Evolutionary conservation across 2,329 filamentous ascomycete species (phyloP), one percentile per base, ranked within the genome.

Genomic region (Cladorrhinum sp.): DNA sequence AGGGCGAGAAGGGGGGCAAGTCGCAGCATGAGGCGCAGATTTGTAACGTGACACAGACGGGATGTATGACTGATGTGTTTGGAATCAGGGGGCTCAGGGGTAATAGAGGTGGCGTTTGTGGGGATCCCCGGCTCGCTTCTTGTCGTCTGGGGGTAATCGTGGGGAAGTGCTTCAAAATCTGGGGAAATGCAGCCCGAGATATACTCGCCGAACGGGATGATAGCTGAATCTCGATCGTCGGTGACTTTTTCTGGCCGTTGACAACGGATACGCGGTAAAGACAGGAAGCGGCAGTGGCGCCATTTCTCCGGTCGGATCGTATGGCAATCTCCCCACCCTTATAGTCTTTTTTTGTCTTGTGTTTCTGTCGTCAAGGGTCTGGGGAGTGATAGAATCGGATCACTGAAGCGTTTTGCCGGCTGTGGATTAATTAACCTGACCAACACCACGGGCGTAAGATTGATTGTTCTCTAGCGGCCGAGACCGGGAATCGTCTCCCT

Each of bases 361-460:
- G 26, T 20, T 39, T 36, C 39, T 26, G 16, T 9, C n/a, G 36
- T 28, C 24, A 16, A 53, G 55, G 50, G 53, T 56, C 51, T 63
- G 53, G 59, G 59, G 63, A 58, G 55, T 60, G 62, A 57, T 26
- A 39, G 55, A 23, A 67, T 65, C 65, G 65, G 65, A 58, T 65
- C 66, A 66, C 58, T 62, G 21, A 26, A 55, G 42, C 55, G 56
- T 62, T 66, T 66, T 68, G 62, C 65, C 66, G 65, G 64, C 49
- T 30, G 20, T 55, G 42, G 28, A 42, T 61, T 60, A 59, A 66
- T 66, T 64, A 63, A 60, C 58, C 33, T 57, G 51, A 30, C 16
- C 42, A 51, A 21, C n/a, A 36, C 23, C 36, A 20, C 21, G 51
- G 48, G 55, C 26, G 26, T 48, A 26, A 30, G 28, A 60, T 42